Evolutionary conservation across 495 filamentous ascomycete genomes (phyloP), one percentile per base, ranked within the genome.

Genomic region (Letharia columbiana): DNA sequence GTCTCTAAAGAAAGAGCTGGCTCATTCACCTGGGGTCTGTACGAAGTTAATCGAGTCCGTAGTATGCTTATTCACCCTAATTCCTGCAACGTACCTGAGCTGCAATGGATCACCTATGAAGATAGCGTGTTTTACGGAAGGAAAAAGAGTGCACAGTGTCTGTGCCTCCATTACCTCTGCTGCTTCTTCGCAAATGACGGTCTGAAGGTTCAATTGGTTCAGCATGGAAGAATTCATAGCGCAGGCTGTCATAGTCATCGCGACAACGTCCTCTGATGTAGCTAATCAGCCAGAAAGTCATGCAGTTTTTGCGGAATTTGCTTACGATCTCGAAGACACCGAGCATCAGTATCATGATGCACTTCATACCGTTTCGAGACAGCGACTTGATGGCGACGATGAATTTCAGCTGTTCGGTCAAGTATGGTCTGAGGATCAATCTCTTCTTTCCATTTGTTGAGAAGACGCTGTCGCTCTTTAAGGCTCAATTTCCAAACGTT

Each of bases 101-200:
- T 86, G 83, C 54, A 81, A 76, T 62, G 85, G 83, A 68, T 85
- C 83, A 28, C 83, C 83, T 59, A 86, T 80, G 28, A 81, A 71
- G 13, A 85, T 79, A n/a, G 83, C 74, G 65, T 84, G 82, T 56
- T 84, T 75, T 17, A 84, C 66, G 0, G 77, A 80, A 4, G 81
- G 81, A 44, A 83, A 81, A 4, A 86, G 67, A 6, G 82, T 80
- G 12, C 81, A 83, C 0, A 83, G 71, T 39, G 82, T 81, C 69
- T 85, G 80, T 35, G 79, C 77, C 66, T 86, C 84, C 35, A 79
- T 75, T 9, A 83, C 80, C 68, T 86, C 81, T 9, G 80, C 83
- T 4, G 84, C 84, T 67, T 86, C 83, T 71, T 86, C 83, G 50
- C 84, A 81, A 11, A 86, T 76, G 37, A 84, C 73, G 18, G 80